phyloP scores from a whole-genome alignment of 73 alveolate species.

The Paramecium primaurelia region DNA sequence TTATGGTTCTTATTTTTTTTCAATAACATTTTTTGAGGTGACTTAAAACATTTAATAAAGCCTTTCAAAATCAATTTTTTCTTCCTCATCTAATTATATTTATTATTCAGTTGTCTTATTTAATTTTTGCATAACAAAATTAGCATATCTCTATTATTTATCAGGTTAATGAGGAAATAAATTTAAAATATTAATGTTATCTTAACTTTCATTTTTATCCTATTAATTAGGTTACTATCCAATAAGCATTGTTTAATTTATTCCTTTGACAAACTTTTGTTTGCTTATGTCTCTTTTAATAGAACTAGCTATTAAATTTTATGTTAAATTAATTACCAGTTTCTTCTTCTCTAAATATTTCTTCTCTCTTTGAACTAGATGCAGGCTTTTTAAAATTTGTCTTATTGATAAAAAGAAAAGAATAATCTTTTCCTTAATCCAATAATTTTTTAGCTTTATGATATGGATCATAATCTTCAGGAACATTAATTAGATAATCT shows the following conservation, averaged over 20 bases:
- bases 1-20: background rate
- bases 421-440: background rate
- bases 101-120: background rate
- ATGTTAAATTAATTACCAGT: background rate
- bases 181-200: background rate
- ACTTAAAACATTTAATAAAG: background rate
- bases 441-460: background rate
- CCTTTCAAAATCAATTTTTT: constrained; percentile 10
- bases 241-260: background rate
- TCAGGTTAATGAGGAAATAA: background rate
- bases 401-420: background rate
- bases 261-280: constrained; percentile 18
- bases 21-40: background rate
- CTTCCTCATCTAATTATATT: background rate
- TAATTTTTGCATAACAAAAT: background rate
- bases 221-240: background rate
- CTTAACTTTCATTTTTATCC: background rate
- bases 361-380: background rate
- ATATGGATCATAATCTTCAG: constrained; percentile 44
- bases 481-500: background rate
- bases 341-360: background rate
- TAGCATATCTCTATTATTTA: background rate
- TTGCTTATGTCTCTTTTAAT: background rate
- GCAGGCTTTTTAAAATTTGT: background rate
- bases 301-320: background rate